A percentile compares a stretch with the other conserved stretches of the same genome.
phyloP scores from a whole-genome alignment of 208 protist species.

The Acanthamoeba triangularis region DNA sequence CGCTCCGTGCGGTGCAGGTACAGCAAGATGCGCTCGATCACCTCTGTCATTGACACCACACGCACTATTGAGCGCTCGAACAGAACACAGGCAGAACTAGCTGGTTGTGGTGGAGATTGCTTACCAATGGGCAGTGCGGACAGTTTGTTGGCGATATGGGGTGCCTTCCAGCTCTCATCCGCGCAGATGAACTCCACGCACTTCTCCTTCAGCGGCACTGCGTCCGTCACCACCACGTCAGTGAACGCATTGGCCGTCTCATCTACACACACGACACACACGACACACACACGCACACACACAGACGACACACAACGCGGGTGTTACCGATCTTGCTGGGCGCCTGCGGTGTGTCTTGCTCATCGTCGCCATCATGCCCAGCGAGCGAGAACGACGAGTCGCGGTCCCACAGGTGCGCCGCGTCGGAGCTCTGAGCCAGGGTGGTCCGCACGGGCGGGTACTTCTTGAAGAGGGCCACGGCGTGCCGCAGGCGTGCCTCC shows the following conservation, averaged over 20 bases:
- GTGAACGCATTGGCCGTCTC: background rate
- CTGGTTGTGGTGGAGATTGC: background rate
- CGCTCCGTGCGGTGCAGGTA: slow-evolving; percentile 59
- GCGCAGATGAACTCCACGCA: slow-evolving; percentile 62
- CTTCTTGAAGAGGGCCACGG: slow-evolving; percentile 20
- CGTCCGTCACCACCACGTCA: background rate
- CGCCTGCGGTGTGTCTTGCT: background rate
- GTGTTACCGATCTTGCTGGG: background rate
- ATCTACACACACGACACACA: background rate
- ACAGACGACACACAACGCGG: background rate
- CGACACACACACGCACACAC: background rate
- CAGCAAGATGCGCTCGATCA: slow-evolving; percentile 62
- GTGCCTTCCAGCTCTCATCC: slow-evolving; percentile 13
- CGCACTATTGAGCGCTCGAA: background rate
- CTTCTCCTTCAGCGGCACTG: slow-evolving; percentile 54
- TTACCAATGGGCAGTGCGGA: background rate
- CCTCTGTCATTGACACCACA: background rate
- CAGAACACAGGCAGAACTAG: background rate
- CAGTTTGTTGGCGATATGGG: background rate
- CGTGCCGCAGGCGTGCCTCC: background rate
- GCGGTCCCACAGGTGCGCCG: slow-evolving; percentile 26
- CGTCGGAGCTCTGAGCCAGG: slow-evolving; percentile 3
- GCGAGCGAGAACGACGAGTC: background rate
- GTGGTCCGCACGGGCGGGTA: slow-evolving; percentile 23
- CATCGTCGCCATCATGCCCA: background rate